phyloP scores from a whole-genome alignment of 2,329 filamentous ascomycete genomes.

The Cryphonectria naterciae region DNA sequence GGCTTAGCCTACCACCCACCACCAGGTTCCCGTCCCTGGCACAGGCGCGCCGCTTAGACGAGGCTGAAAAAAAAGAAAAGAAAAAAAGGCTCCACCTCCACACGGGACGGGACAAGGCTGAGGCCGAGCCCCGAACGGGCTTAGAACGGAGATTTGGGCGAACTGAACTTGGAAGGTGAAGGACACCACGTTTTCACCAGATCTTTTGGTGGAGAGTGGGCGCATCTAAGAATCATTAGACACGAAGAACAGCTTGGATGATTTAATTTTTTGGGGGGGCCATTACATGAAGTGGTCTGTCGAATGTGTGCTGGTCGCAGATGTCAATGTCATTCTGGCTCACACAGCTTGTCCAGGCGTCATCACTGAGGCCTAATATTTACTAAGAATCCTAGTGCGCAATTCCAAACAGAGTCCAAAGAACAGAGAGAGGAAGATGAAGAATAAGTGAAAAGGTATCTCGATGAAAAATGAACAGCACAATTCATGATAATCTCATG shows the following conservation, averaged over 20 bases:
- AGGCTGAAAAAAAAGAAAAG: neutral
- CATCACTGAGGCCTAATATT: neutral
- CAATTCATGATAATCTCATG: neutral
- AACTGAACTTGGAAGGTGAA: neutral
- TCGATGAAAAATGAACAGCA: neutral
- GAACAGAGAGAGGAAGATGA: neutral
- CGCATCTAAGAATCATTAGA: neutral
- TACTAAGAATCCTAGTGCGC: neutral
- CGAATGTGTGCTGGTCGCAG: neutral
- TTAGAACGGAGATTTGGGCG: neutral
- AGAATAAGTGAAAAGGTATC: neutral
- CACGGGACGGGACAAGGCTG: constrained; percentile 8
- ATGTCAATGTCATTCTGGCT: neutral
- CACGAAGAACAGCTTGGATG: neutral
- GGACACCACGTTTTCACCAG: neutral
- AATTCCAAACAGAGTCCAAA: neutral
- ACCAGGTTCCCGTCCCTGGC: neutral
- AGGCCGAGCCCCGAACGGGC: neutral
- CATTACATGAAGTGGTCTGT: neutral
- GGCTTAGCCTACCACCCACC: neutral
- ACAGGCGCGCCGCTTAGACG: neutral
- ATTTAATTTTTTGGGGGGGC: too few relatives aligned
- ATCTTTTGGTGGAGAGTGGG: neutral
- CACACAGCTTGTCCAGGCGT: neutral
- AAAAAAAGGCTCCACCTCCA: neutral